Conservation (phyloP, 1,284 basidiomycete genomes). For the Coriolopsis trogii region DNA sequence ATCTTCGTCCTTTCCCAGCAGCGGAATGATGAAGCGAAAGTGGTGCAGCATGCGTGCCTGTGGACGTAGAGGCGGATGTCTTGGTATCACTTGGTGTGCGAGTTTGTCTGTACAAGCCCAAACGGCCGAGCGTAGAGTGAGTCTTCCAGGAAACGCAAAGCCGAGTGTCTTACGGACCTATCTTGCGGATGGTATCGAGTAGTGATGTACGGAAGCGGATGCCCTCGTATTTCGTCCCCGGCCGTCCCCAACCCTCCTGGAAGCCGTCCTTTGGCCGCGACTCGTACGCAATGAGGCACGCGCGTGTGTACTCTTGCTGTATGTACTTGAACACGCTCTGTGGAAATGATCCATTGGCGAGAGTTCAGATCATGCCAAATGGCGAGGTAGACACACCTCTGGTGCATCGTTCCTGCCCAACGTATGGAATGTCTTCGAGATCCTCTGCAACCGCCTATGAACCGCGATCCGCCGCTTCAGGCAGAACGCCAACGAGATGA, state of each 20-base stretch:
- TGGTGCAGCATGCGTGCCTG: constrained; percentile 74
- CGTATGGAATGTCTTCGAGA: constrained; percentile 72
- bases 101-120: constrained; percentile 51
- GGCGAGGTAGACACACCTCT: constrained; percentile 49
- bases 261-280: constrained; percentile 71
- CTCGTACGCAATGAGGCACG: constrained; percentile 77
- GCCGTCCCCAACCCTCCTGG: constrained; percentile 83
- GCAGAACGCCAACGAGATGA: constrained; percentile 61
- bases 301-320: constrained; percentile 76
- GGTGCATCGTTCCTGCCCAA: constrained; percentile 70
- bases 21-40: constrained; percentile 70
- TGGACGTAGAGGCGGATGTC: constrained; percentile 61
- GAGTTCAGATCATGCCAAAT: too few species aligned
- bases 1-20: constrained; percentile 62
- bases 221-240: constrained; percentile 62
- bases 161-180: too few species aligned
- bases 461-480: constrained; percentile 69
- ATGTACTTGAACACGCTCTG: constrained; percentile 78
- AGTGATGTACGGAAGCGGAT: constrained; percentile 65
- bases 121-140: too few species aligned
- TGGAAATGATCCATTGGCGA: background rate
- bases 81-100: constrained; percentile 65
- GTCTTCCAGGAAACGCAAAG: too few species aligned
- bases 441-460: constrained; percentile 60
- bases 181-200: constrained; percentile 64